These are phyloP conservation scores for Ploettnerulaceae sp. DNA, from an alignment of 2,329 filamentous ascomycete genomes.

Conservation along the genomic window DNA sequence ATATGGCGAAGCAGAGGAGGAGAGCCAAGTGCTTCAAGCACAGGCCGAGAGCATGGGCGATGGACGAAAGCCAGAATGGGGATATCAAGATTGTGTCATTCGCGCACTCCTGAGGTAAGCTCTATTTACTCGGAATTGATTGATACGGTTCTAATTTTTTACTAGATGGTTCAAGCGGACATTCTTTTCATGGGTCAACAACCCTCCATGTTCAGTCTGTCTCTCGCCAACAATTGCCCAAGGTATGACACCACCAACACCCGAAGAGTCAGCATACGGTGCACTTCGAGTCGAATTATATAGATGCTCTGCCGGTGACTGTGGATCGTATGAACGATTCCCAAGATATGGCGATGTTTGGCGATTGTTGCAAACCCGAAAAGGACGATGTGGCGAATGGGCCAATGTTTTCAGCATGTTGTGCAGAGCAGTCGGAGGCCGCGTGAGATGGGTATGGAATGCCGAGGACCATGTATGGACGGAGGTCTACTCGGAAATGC, in stretches of 20 bases:
- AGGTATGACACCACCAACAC: slow-evolving; percentile 78
- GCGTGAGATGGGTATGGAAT: slow-evolving; percentile 98
- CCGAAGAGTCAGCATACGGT: slow-evolving; percentile 84
- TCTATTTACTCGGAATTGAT: slow-evolving; percentile 14
- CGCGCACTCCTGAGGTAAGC: slow-evolving; percentile 75
- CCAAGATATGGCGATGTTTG: slow-evolving; percentile 95
- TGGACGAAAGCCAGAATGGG: slow-evolving; percentile 80
- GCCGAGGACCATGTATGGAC: slow-evolving; percentile 97
- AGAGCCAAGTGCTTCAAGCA: slow-evolving; percentile 79
- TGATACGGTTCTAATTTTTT: slow-evolving; percentile 17
- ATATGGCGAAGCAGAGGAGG: slow-evolving; percentile 91
- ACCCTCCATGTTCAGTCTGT: slow-evolving; percentile 80
- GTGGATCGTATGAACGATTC: slow-evolving; percentile 79
- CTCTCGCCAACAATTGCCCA: slow-evolving; percentile 75
- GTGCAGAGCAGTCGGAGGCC: slow-evolving; percentile 83
- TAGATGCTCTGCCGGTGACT: slow-evolving; percentile 71
- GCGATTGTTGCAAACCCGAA: slow-evolving; percentile 78
- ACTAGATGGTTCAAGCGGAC: slow-evolving; percentile 87
- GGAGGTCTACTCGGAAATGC: slow-evolving; percentile 91
- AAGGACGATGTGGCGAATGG: slow-evolving; percentile 91
- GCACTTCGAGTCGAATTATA: slow-evolving; percentile 87
- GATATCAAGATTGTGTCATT: slow-evolving; percentile 95
- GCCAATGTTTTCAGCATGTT: slow-evolving; percentile 99
- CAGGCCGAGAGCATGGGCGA: slow-evolving; percentile 84
- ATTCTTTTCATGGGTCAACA: slow-evolving; percentile 97